Percentiles rank a stretch among this genome's conserved stretches.
Conservation (phyloP, 768 basidiomycete genomes). For the Botryobasidium botryosum region DNA sequence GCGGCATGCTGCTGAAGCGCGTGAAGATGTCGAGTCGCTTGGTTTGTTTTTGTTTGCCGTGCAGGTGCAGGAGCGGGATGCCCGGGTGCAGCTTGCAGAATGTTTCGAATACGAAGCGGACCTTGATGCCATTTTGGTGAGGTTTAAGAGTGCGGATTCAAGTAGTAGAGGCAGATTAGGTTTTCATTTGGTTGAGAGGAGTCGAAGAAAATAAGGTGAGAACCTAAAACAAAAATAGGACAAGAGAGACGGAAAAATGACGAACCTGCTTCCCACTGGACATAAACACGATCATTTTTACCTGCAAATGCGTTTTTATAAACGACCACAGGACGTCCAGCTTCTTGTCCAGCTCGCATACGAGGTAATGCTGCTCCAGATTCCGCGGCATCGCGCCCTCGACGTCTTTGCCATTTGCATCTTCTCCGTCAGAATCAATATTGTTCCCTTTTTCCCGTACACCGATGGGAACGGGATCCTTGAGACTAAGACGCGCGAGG, state of each 20-base stretch:
- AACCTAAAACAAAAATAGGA: no score
- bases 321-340: conserved; percentile 88
- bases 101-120: conserved; percentile 89
- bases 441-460: conserved; percentile 26
- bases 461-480: conserved; percentile 61
- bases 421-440: no score
- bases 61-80: conserved; percentile 77
- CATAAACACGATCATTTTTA: conserved; percentile 84
- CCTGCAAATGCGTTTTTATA: conserved; percentile 82
- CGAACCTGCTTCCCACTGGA: conserved; percentile 82
- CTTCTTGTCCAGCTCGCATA: conserved; percentile 73
- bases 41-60: conserved; percentile 95
- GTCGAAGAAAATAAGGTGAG: no score
- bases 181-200: no score
- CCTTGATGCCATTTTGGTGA: conserved; percentile 15
- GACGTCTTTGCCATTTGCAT: no score
- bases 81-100: conserved; percentile 95
- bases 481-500: conserved; percentile 77
- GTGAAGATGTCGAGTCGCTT: conserved; percentile 69
- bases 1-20: conserved; percentile 64
- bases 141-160: no score
- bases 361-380: conserved; percentile 78
- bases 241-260: no score
- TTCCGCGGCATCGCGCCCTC: conserved; percentile 44
- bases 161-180: no score